Percentiles rank a stretch among this genome's conserved stretches.
Evolutionary conservation across 768 basidiomycete species (phyloP).

Genomic region (Leccinum pellstonianum): DNA sequence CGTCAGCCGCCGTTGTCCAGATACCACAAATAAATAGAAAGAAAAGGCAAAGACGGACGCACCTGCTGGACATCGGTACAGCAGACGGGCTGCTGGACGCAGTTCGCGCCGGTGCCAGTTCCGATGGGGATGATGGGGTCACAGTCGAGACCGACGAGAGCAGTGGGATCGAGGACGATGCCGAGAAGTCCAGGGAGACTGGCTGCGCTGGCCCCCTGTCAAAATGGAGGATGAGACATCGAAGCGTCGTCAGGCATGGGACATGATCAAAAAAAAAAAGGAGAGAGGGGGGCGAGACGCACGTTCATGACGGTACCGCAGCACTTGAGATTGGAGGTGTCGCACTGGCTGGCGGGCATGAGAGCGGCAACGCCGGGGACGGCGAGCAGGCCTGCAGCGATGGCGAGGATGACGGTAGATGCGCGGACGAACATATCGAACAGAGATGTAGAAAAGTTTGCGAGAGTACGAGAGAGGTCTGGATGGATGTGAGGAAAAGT

Average conservation of each 20-base stretch:
- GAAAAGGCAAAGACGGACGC: not conserved
- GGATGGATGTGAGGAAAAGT: not conserved
- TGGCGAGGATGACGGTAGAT: constrained; percentile 13
- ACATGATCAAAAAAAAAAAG: too few relatives aligned
- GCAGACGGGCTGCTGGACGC: constrained; percentile 9
- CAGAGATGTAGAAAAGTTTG: not conserved
- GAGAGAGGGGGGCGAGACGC: not conserved
- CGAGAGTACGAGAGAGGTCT: not conserved
- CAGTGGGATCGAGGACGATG: not conserved
- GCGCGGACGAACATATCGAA: constrained; percentile 16
- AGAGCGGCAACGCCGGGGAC: not conserved
- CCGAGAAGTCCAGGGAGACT: rapidly evolving
- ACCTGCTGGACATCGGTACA: not conserved
- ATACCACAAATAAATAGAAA: not conserved
- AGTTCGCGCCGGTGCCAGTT: not conserved
- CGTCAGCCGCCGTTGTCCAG: not conserved
- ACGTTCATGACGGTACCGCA: not conserved
- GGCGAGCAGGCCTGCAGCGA: constrained; percentile 12
- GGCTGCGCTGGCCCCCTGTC: not conserved
- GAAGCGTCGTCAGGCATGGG: not conserved
- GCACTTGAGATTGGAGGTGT: constrained; percentile 9
- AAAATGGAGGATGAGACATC: too few relatives aligned
- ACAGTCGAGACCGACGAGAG: not conserved
- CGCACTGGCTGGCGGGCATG: constrained; percentile 9
- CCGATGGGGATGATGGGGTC: not conserved